A percentile compares a stretch with the other conserved stretches of the same genome.
These are phyloP conservation scores for Rubroboletus pulcherrimus DNA, from an alignment of 768 basidiomycete genomes.

Conservation along the genomic window DNA sequence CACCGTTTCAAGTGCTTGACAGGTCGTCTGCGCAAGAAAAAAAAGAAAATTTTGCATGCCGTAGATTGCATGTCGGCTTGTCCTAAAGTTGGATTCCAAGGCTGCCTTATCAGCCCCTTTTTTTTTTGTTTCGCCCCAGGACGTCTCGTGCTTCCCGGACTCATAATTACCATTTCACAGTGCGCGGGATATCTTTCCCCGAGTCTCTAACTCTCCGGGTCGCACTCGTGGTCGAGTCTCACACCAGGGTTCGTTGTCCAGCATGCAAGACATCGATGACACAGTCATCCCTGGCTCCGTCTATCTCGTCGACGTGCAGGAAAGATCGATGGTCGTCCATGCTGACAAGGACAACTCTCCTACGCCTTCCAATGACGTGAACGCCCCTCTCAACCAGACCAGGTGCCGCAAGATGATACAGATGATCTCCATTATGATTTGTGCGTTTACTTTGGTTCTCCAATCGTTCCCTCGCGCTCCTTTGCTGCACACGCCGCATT, in stretches of 20 bases:
- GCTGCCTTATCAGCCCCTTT: not conserved
- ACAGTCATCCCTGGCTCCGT: constrained; percentile 22
- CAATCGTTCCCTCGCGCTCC: not conserved
- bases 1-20: not conserved
- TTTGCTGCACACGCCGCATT: not conserved
- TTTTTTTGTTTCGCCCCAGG: not conserved
- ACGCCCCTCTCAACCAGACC: constrained; percentile 24
- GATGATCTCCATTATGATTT: constrained; percentile 16
- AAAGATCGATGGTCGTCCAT: constrained; percentile 9
- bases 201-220: not conserved
- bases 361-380: constrained; percentile 22
- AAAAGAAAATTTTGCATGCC: not conserved
- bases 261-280: constrained; percentile 16
- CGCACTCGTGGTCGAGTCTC: not conserved
- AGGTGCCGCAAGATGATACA: constrained; percentile 13
- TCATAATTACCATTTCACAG: too few relatives aligned
- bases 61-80: not conserved
- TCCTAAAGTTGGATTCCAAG: constrained; percentile 2
- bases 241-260: not conserved
- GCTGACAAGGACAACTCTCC: constrained; percentile 13
- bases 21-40: not conserved
- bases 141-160: not conserved
- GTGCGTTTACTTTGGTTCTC: constrained; percentile 4
- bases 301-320: constrained; percentile 24
- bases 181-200: not conserved